Evolutionary conservation across 768 basidiomycete genomes (phyloP).

Genomic region (Russula sp.): DNA sequence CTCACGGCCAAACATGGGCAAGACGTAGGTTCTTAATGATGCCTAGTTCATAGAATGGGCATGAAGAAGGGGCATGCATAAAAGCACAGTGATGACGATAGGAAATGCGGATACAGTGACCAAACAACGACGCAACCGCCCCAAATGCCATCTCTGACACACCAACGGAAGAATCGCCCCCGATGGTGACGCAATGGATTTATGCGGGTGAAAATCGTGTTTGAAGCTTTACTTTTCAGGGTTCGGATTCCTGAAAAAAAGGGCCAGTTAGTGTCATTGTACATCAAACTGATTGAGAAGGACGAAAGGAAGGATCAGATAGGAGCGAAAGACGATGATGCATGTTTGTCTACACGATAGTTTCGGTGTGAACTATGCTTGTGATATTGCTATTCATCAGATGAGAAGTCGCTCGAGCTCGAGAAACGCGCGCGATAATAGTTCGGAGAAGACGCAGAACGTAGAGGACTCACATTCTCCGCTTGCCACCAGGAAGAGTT

Average conservation of each 20-base stretch:
- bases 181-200: neutral
- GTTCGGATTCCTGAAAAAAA: slow-evolving; percentile 31
- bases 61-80: slow-evolving; percentile 11
- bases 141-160: neutral
- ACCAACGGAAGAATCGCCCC: neutral
- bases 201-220: neutral
- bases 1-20: neutral
- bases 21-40: neutral
- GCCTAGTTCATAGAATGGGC: slow-evolving; percentile 15
- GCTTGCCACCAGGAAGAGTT: slow-evolving; percentile 83
- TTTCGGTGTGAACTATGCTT: slow-evolving; percentile 99
- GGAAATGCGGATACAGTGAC: slow-evolving; percentile 12
- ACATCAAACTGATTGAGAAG: neutral
- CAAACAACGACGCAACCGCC: neutral
- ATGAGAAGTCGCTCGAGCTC: slow-evolving; percentile 24
- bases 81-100: slow-evolving; percentile 7
- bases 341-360: slow-evolving; percentile 70
- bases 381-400: slow-evolving; percentile 49
- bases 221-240: slow-evolving; percentile 31
- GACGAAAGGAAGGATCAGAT: slow-evolving; percentile 57
- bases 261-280: slow-evolving; percentile 4
- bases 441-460: slow-evolving; percentile 1
- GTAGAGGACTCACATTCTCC: slow-evolving; percentile 77
- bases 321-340: slow-evolving; percentile 99
- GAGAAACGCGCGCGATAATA: slow-evolving; percentile 15